Evolutionary conservation across 345 rosid species (phyloP).

Genomic region (Citrus reticulata): DNA sequence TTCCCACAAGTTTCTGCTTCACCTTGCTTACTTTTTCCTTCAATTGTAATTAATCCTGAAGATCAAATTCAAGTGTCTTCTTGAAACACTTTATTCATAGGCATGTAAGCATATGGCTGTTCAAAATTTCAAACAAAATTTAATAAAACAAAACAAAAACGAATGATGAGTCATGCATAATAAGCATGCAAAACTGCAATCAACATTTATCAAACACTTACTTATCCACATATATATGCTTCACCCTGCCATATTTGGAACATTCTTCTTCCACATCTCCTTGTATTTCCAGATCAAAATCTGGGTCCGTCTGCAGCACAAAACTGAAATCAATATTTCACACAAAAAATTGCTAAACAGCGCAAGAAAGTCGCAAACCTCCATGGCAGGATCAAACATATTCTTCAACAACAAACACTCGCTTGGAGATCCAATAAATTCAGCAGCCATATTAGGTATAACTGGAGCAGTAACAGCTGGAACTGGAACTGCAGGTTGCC

Average conservation of each 20-base stretch:
- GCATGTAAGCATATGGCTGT: not conserved
- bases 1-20: not conserved
- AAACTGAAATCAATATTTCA: slow-evolving; percentile 3
- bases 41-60: not conserved
- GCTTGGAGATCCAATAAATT: slow-evolving; percentile 74
- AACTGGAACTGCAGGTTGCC: slow-evolving; percentile 46
- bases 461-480: slow-evolving; percentile 49
- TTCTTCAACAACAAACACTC: slow-evolving; percentile 86
- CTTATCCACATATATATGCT: slow-evolving; percentile 83
- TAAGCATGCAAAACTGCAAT: not conserved
- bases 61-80: not conserved
- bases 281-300: slow-evolving; percentile 72
- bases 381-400: slow-evolving; percentile 88
- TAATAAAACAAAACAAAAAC: not conserved
- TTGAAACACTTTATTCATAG: not conserved
- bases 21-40: not conserved
- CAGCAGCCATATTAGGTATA: slow-evolving; percentile 44
- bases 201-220: slow-evolving; percentile 29
- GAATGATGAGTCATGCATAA: not conserved
- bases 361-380: slow-evolving; percentile 42
- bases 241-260: slow-evolving; percentile 74
- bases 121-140: not conserved
- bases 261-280: slow-evolving; percentile 86
- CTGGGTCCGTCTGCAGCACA: slow-evolving; percentile 67
- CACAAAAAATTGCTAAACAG: not conserved